These are phyloP conservation scores for Aeminium ludgeri DNA, from an alignment of 495 filamentous ascomycete genomes.

Conservation along the genomic window DNA sequence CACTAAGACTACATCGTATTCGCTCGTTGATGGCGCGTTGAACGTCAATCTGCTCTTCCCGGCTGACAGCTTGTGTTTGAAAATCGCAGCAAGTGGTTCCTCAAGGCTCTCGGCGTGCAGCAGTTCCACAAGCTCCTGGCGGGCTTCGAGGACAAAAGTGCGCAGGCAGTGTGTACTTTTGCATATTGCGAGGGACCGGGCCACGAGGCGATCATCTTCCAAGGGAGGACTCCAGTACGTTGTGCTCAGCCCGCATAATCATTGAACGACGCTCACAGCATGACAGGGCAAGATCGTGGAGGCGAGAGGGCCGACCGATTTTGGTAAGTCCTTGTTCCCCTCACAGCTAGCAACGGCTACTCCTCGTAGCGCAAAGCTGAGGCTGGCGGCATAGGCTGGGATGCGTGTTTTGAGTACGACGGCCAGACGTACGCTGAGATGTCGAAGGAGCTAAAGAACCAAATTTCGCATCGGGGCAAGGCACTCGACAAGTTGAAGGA, in stretches of 20 bases:
- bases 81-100: constrained; percentile 75
- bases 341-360: background rate
- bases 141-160: constrained; percentile 74
- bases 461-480: constrained; percentile 73
- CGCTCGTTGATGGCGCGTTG: no score
- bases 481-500: constrained; percentile 69
- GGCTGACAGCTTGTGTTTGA: background rate
- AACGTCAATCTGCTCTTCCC: no score
- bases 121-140: constrained; percentile 84
- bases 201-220: constrained; percentile 72
- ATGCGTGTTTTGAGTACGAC: constrained; percentile 88
- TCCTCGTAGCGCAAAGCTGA: background rate
- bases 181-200: constrained; percentile 77
- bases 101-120: constrained; percentile 60
- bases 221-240: constrained; percentile 48
- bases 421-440: constrained; percentile 96
- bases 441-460: constrained; percentile 82
- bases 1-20: background rate
- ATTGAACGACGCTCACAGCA: constrained; percentile 2
- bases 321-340: constrained; percentile 43
- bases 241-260: background rate
- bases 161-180: constrained; percentile 91
- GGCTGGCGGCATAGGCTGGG: constrained; percentile 47
- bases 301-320: constrained; percentile 54
- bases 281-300: constrained; percentile 54